Evolutionary conservation across 2,329 filamentous ascomycete genomes (phyloP).

Genomic region (Paradendryphiella salina): DNA sequence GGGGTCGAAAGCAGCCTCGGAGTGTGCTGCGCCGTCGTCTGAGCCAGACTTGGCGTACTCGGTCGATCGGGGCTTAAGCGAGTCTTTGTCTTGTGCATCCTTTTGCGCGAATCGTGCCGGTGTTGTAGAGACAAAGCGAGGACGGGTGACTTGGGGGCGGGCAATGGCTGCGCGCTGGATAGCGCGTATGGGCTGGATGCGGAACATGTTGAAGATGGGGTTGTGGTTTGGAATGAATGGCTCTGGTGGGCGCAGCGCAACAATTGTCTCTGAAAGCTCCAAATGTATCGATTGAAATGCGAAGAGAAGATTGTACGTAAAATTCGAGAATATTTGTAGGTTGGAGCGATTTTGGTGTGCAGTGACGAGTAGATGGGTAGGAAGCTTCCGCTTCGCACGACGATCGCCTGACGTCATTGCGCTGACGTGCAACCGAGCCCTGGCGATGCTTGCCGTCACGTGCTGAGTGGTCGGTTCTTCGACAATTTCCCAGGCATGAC

Average conservation of each 20-base stretch:
- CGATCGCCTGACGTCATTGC: neutral
- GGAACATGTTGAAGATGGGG: slow-evolving; percentile 28
- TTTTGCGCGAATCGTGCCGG: slow-evolving; percentile 42
- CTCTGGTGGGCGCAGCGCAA: neutral
- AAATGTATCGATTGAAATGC: neutral
- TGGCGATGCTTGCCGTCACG: neutral
- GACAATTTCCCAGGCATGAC: no score
- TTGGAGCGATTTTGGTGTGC: neutral
- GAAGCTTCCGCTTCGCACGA: slow-evolving; percentile 7
- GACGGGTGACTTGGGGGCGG: slow-evolving; percentile 10
- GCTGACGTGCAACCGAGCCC: neutral
- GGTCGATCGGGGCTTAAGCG: slow-evolving; percentile 65
- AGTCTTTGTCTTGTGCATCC: slow-evolving; percentile 56
- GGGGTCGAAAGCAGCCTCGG: slow-evolving; percentile 69
- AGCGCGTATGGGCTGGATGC: slow-evolving; percentile 27
- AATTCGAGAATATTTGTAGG: neutral
- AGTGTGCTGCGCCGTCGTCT: slow-evolving; percentile 60
- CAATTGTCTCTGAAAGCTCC: neutral
- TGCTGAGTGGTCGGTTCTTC: neutral
- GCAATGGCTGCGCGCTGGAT: slow-evolving; percentile 22
- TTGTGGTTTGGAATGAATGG: neutral
- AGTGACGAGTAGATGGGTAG: slow-evolving; percentile 15
- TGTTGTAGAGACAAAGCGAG: slow-evolving; percentile 34
- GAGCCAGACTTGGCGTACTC: slow-evolving; percentile 71
- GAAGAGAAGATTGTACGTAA: neutral